These are phyloP conservation scores for Melampsora abietis-canadensis DNA, from an alignment of 1,284 basidiomycete species.

Conservation along the genomic window DNA sequence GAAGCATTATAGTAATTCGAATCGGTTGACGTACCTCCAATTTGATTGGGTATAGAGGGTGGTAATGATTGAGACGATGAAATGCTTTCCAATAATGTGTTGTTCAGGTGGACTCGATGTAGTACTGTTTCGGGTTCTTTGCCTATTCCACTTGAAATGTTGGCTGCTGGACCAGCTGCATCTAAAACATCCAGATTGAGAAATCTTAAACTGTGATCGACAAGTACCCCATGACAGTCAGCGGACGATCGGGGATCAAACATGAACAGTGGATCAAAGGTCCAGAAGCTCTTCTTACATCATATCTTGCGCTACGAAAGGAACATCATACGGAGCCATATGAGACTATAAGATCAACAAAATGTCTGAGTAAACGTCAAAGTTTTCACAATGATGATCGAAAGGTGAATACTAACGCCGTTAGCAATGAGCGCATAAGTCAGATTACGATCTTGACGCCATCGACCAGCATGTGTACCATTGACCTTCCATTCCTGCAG, in stretches of 20 bases:
- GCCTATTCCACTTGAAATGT: slow-evolving; percentile 70
- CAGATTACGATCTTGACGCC: slow-evolving; percentile 81
- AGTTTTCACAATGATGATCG: background rate
- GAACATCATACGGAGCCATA: slow-evolving; percentile 79
- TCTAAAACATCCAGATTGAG: slow-evolving; percentile 81
- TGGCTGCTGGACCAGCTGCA: slow-evolving; percentile 69
- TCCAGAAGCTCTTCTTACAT: slow-evolving; percentile 57
- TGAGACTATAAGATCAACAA: slow-evolving; percentile 46
- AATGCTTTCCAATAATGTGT: slow-evolving; percentile 52
- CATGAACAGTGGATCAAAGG: no score
- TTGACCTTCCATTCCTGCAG: slow-evolving; percentile 76
- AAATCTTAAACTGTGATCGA: slow-evolving; percentile 63
- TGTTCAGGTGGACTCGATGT: slow-evolving; percentile 49
- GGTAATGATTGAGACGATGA: slow-evolving; percentile 65
- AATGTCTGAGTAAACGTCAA: background rate
- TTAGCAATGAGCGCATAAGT: slow-evolving; percentile 65
- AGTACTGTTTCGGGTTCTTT: slow-evolving; percentile 62
- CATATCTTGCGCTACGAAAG: slow-evolving; percentile 90
- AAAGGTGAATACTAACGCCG: background rate
- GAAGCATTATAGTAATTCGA: slow-evolving; percentile 86
- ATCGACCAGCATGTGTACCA: slow-evolving; percentile 75
- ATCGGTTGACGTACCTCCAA: slow-evolving; percentile 42
- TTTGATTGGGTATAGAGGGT: slow-evolving; percentile 9
- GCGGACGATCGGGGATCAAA: background rate
- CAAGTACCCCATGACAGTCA: background rate